Evolutionary conservation across 2,329 filamentous ascomycete species (phyloP), one percentile per base, ranked within the genome.

Genomic region (Talaromyces funiculosus): DNA sequence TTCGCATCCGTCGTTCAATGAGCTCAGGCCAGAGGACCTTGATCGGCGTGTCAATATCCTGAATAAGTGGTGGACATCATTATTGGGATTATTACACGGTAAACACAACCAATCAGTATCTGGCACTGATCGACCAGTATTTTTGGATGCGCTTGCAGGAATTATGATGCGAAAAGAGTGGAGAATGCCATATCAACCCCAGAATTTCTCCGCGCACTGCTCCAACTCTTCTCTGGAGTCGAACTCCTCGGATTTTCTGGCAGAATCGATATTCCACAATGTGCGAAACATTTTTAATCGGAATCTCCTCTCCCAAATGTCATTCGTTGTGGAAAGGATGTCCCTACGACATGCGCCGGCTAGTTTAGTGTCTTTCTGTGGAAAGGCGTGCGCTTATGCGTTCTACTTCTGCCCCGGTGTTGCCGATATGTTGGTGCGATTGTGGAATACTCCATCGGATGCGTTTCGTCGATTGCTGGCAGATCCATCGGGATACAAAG

Each of bases 341-440:
- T 92, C 90, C 16, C 79, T 90, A 68, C 85, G 90, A 53, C 88
- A 91, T 68, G 85, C 86, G 9, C 83, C 85, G 40, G 84, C 85
- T 42, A 88, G 85, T 66, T 73, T 92, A 61, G 90, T 96, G 61
- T 88, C 89, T 31, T 96, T 96, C 71, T 91, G 90, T 58, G 92
- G 90, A 62, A 95, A 94, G 75, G 90, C 91, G 3, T 93, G 90
- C 69, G 92, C 92, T 1, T 96, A 95, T 73, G 92, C 90, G 31
- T 96, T 96, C 74, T 94, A 93, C 76, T 97, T 96, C 69, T 92
- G 90, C 29, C 90, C 91, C 0, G 90, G 90, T 4, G 84, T 96
- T 59, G 89, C 90, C 7, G 91, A 96, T 69, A 84, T 96, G 55
- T 80, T 96, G 53, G 84, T 93, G 26, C 85, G 91, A 16, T 78